Evolutionary conservation across 768 basidiomycete species (phyloP), one percentile per base, ranked within the genome.

Genomic region (Trichaptum fuscoviolaceum): DNA sequence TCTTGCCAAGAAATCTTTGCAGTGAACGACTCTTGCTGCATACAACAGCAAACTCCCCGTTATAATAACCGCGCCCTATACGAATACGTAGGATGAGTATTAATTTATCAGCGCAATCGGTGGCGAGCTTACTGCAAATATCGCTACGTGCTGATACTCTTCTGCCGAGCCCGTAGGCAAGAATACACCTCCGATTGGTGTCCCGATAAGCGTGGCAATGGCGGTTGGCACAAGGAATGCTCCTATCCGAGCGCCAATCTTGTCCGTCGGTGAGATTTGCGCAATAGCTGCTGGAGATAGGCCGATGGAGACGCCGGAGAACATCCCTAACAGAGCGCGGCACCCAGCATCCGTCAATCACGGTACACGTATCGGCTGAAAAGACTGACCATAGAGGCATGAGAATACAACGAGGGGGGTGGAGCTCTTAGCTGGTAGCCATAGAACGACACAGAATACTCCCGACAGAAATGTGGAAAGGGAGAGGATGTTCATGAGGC

Each of bases 111-210:
- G 7, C 17, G 35, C 17, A 36, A 36, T 17, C 17, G 7, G 7
- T 7, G 15, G 10, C 3, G 20, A 52, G 42, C 42, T 52, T 52
- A 52, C 42, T 20, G 42, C 12, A 20, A 52, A 52, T 15, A 52
- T 52, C 12, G 42, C 42, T 6, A 52, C 42, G 42, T 52, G 42
- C 20, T 52, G 12, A 52, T 52, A 52, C 42, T 52, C 15, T 20
- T 52, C 42, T 12, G 42, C 15, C 20, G 42, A 52, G 42, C 42
- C 42, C 10, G 42, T 52, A 15, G 42, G 12, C 42, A 76, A 68
- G 65, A 77, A 74, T 12, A 72, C 75, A 24, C 76, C 76, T 0
- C 72, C 76, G 1, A 75, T 76, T 3, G 76, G 76, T 6, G 76
- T 75, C n/a, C 76, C 76, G 1, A 73, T 74, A 15, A 77, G 70